Evolutionary conservation across 345 rosid species (phyloP).

Genomic region (Dipteronia sinensis): DNA sequence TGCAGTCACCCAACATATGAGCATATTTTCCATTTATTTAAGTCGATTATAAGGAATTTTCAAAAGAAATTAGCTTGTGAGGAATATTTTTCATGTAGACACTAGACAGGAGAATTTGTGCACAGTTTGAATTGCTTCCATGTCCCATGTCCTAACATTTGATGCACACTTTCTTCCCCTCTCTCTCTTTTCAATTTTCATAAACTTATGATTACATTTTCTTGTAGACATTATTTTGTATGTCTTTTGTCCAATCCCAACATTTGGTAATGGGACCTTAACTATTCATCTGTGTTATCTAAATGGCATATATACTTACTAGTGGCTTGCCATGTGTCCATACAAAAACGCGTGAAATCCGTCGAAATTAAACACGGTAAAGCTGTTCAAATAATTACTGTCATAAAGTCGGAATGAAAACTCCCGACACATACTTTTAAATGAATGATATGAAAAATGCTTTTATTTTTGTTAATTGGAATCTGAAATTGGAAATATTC

Average conservation of each 20-base stretch:
- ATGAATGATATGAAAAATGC: no score
- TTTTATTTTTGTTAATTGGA: not conserved
- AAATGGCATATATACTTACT: no score
- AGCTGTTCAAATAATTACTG: no score
- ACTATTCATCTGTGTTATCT: no score
- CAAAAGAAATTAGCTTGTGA: not conserved
- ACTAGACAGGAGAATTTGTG: not conserved
- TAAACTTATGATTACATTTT: not conserved
- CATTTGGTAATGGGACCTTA: not conserved
- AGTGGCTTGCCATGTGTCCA: no score
- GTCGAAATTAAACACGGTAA: no score
- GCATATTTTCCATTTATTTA: not conserved
- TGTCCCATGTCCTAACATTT: not conserved
- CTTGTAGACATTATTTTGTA: not conserved
- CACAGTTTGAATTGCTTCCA: not conserved
- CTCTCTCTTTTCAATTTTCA: no score
- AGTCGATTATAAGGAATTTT: not conserved
- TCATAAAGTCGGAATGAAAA: no score
- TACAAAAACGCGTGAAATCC: no score
- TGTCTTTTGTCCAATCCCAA: not conserved
- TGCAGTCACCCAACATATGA: not conserved
- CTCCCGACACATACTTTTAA: no score
- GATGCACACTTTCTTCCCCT: not conserved
- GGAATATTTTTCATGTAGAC: not conserved
- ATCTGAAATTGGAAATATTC: not conserved